phyloP scores from a whole-genome alignment of 179 eudicot genomes.

The Patellifolia procumbens region DNA sequence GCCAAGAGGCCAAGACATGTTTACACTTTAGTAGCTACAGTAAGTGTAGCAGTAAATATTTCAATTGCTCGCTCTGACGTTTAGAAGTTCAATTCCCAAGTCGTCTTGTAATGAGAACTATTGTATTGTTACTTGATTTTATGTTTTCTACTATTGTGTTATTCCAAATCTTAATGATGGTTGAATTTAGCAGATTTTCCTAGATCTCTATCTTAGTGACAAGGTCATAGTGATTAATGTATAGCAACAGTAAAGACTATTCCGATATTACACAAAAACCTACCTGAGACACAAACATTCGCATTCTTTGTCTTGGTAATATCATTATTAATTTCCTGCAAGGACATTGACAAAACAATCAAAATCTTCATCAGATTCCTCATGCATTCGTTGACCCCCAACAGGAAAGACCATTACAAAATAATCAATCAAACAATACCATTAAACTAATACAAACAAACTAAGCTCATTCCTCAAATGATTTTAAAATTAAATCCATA shows the following conservation, averaged over 20 bases:
- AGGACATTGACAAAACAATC: conserved; percentile 78
- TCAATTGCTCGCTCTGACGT: too few relatives aligned
- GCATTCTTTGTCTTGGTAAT: conserved; percentile 49
- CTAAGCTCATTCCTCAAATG: too few relatives aligned
- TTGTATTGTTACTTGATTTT: neutral
- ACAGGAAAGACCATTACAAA: conserved; percentile 29
- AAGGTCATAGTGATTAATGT: neutral
- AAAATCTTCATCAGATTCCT: conserved; percentile 46
- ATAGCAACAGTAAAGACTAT: neutral
- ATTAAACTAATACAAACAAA: neutral
- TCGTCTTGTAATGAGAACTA: neutral
- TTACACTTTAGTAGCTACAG: neutral
- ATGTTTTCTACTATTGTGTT: neutral
- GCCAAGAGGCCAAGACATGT: neutral
- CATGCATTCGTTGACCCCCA: conserved; percentile 57
- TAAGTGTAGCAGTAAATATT: too few relatives aligned
- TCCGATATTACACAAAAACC: neutral
- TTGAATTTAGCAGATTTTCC: neutral
- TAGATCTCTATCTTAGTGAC: neutral
- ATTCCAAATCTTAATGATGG: neutral
- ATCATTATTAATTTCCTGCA: conserved; percentile 51
- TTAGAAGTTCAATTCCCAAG: neutral
- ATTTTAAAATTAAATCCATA: too few relatives aligned
- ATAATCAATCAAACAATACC: conserved; percentile 15
- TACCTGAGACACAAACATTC: neutral